phyloP scores from a whole-genome alignment of 805 yeast genomes.

The Cyberlindnera americana region DNA sequence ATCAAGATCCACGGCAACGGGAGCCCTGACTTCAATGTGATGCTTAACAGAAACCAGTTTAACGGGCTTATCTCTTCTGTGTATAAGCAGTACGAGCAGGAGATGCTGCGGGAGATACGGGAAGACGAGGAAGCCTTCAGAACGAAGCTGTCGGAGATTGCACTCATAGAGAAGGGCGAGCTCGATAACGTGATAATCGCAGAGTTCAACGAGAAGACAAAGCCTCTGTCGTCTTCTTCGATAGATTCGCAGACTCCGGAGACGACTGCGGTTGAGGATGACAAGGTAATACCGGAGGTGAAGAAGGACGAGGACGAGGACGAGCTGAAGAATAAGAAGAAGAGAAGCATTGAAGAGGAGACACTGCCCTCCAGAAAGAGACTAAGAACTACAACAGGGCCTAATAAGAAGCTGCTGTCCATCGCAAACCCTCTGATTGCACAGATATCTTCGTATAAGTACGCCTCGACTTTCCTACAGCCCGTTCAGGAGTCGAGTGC shows the following conservation, averaged over 20 bases:
- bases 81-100: constrained; percentile 11
- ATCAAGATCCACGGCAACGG: constrained; percentile 24
- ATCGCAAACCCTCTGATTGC: constrained; percentile 59
- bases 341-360: constrained; percentile 1
- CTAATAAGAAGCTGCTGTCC: constrained; percentile 54
- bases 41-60: constrained; percentile 19
- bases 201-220: constrained; percentile 13
- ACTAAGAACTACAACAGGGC: constrained; percentile 21
- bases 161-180: constrained; percentile 21
- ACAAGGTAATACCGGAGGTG: constrained; percentile 4
- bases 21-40: constrained; percentile 24
- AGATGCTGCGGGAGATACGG: constrained; percentile 8
- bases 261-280: no score
- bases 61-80: constrained; percentile 14
- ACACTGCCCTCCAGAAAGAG: constrained; percentile 13
- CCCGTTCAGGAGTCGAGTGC: constrained; percentile 69
- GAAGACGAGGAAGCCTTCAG: constrained; percentile 16
- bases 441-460: constrained; percentile 65
- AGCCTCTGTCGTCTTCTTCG: no score
- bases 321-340: not conserved
- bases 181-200: constrained; percentile 17
- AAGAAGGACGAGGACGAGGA: constrained; percentile 4
- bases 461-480: constrained; percentile 67
- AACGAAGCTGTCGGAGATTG: constrained; percentile 15
- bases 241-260: no score